Percentiles rank a stretch among this genome's conserved stretches.
Evolutionary conservation across 306 rosid species (phyloP).

Genomic region (Fragaria ananassa): DNA sequence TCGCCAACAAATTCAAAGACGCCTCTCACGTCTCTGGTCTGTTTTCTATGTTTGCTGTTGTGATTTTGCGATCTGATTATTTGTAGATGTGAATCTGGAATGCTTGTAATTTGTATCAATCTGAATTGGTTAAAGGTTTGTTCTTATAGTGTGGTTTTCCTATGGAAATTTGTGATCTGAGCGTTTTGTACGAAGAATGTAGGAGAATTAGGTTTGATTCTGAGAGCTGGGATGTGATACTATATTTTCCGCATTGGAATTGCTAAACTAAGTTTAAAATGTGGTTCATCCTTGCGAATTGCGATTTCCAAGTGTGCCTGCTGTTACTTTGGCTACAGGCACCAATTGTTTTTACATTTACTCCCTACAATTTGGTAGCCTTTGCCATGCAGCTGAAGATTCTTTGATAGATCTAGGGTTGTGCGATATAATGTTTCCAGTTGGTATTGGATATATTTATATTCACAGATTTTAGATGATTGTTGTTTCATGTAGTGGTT

Average conservation of each 20-base stretch:
- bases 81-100: not conserved
- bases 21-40: conserved; percentile 75
- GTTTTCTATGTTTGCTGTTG: not conserved
- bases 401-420: not conserved
- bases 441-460: not conserved
- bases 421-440: not conserved
- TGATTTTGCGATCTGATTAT: conserved; percentile 34
- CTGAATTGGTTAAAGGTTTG: not conserved
- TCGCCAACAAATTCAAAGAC: conserved; percentile 71
- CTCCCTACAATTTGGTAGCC: too few relatives aligned
- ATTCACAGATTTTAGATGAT: not conserved
- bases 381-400: too few relatives aligned
- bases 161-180: not conserved
- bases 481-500: not conserved
- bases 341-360: not conserved
- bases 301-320: too few relatives aligned
- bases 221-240: too few relatives aligned
- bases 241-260: not conserved
- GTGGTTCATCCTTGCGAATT: not conserved
- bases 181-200: too few relatives aligned
- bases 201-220: too few relatives aligned
- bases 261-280: not conserved
- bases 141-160: not conserved
- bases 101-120: not conserved
- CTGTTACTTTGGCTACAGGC: too few relatives aligned